phyloP scores from a whole-genome alignment of 2,329 filamentous ascomycete species.

The Fonsecaea multimorphosa region DNA sequence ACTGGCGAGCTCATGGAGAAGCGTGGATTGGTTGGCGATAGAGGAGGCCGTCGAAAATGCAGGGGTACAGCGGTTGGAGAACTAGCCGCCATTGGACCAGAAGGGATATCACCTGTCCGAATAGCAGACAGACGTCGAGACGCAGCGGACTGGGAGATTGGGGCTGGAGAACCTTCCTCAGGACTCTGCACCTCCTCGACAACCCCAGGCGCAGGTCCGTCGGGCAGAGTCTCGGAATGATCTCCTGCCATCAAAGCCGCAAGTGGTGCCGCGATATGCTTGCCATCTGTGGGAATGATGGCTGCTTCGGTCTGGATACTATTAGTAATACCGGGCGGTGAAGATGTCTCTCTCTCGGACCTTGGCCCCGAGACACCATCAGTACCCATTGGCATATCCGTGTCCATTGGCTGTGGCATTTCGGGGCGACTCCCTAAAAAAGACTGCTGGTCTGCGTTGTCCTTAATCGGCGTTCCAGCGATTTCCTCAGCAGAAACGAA shows the following conservation, averaged over 20 bases:
- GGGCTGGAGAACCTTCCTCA: conserved; percentile 43
- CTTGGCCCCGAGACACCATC: conserved; percentile 55
- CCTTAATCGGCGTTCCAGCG: conserved; percentile 15
- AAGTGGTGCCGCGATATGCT: not conserved
- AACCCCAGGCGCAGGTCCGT: not conserved
- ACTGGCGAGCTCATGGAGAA: conserved; percentile 45
- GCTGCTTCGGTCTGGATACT: conserved; percentile 44
- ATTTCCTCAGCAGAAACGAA: conserved; percentile 39
- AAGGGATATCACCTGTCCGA: conserved; percentile 30
- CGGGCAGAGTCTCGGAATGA: not conserved
- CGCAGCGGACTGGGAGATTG: conserved; percentile 33
- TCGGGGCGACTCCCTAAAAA: conserved; percentile 71
- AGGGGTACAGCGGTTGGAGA: conserved; percentile 64
- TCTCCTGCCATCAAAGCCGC: not conserved
- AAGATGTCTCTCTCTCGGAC: conserved; percentile 35
- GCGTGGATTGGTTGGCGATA: conserved; percentile 46
- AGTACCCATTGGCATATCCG: conserved; percentile 43
- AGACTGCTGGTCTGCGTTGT: conserved; percentile 55
- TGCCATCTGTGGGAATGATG: not conserved
- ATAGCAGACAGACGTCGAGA: conserved; percentile 34
- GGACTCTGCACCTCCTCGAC: conserved; percentile 40
- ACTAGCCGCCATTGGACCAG: conserved; percentile 41
- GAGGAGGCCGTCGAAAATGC: conserved; percentile 55
- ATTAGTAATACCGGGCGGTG: conserved; percentile 22
- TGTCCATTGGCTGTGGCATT: conserved; percentile 58